Base-by-base conservation (phyloP, 2,329 filamentous ascomycete genomes). In the Aspergillus fructus region DNA sequence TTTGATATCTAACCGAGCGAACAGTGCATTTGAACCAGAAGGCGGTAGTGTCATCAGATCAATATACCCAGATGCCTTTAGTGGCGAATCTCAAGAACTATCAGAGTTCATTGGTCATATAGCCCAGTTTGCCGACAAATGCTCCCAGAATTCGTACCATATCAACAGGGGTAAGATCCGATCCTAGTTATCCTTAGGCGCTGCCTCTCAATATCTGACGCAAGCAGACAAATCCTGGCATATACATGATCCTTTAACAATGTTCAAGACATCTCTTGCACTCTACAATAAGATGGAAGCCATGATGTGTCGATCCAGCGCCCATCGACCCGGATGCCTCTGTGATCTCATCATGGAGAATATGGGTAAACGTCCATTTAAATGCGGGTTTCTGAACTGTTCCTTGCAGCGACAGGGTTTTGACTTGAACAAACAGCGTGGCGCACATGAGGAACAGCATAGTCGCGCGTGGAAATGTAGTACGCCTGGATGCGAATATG, bases 371-470 rank as follows among this genome's bases (percentile, higher is more conserved):
- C 45, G 53, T 2, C 33, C 53, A 27, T 43, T 49, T 13, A 55
- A 55, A 23, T 55, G 53, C n/a, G 53, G 53, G 0, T 55, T 27
- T 34, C 12, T 55, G 33, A 55, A 37, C 21, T 55, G 53, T 34
- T 41, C 45, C 40, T 55, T 33, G 12, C 45, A 55, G 2, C 45
- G 46, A 3, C 37, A 55, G 23, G 53, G 53, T 3, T 55, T 55
- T 11, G 37, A 49, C 23, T 47, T 23, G 0, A 34, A 9, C 5
- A 21, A 13, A 5, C 19, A 33, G 33, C 45, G 21, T 11, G n/a
- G 2, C 3, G 5, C 13, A 27, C 53, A 55, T 34, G 53, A 49
- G 17, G 12, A 49, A 19, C 15, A 42, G 15, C 53, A 55, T 49
- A 42, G 24, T 6, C 45, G 33, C 12, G 1, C 45, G 12, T 55